Base-by-base conservation (phyloP, 257 asterid species). In the Fraxinus americana region DNA sequence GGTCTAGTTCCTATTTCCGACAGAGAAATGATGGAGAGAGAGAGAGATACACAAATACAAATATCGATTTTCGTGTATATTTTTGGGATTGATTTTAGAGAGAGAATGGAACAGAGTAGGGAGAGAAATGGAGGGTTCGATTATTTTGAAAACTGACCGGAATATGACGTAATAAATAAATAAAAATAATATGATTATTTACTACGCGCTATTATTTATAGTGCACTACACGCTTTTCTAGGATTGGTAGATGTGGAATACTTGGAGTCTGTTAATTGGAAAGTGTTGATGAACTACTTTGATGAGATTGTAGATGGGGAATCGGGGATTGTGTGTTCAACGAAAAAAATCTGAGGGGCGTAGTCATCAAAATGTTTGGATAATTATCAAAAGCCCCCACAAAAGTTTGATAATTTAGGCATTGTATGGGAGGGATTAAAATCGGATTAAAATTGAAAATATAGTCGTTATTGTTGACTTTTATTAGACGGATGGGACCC, bases 131-230 rank as follows among this genome's bases (percentile, higher is more conserved):
- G 76, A 73, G 52, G 69, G 69, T 65, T 48, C 63, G 77, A 79
- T 72, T 79, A 4, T 29, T 72, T 73, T 21, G 73, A 82, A 82
- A 71, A 80, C 71, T 35, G 36, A 85, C 69, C 50, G 80, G 77
- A 77, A 80, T 82, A 84, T 84, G 85, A 85, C 90, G 75, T 75
- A 57, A 75, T 75, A 54, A 76, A 73, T 57, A 70, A 75, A 83
- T 70, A 73, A 71, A 61, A 39, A 45, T 38, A 75, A 67, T 77
- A 4, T 14, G 27, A 36, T 17, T 16, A 13, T 8, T 10, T 2
- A 3, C 16, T 78, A 82, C 84, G 84, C 76, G 25, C 84, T 27
- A 0, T 16, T 5, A 19, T 0, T 0, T 7, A 5, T 27, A 4
- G 50, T 79, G 36, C 6, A 2, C 0, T 0, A 0, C 76, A 82